These are phyloP conservation scores for Neonectria hederae DNA, from an alignment of 2,329 filamentous ascomycete genomes.

Conservation along the genomic window DNA sequence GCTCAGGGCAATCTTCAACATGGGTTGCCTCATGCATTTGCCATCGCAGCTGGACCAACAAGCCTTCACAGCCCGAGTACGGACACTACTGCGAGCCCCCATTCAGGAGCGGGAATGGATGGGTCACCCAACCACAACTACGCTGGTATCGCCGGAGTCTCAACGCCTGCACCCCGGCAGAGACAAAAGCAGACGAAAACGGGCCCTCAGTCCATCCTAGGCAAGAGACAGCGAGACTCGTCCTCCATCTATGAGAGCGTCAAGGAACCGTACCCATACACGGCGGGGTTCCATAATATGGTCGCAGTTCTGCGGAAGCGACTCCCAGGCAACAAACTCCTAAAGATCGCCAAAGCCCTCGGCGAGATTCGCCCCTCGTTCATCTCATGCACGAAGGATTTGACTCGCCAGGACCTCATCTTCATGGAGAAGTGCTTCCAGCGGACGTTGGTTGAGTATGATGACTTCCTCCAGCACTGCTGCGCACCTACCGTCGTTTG, in stretches of 20 bases:
- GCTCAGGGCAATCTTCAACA: slow-evolving; percentile 68
- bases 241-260: slow-evolving; percentile 89
- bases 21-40: slow-evolving; percentile 71
- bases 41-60: slow-evolving; percentile 69
- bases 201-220: slow-evolving; percentile 60
- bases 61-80: slow-evolving; percentile 72
- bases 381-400: slow-evolving; percentile 88
- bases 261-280: slow-evolving; percentile 91
- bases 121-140: slow-evolving; percentile 56
- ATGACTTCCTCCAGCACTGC: slow-evolving; percentile 88
- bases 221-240: slow-evolving; percentile 74
- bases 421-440: slow-evolving; percentile 99
- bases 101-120: slow-evolving; percentile 64
- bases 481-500: slow-evolving; percentile 93
- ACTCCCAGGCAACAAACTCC: slow-evolving; percentile 78
- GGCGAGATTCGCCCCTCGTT: slow-evolving; percentile 92
- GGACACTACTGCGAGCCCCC: slow-evolving; percentile 69
- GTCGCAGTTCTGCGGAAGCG: slow-evolving; percentile 82
- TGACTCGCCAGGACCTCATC: slow-evolving; percentile 87
- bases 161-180: slow-evolving; percentile 45
- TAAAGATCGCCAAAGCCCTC: slow-evolving; percentile 87
- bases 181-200: slow-evolving; percentile 57
- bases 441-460: slow-evolving; percentile 89
- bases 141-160: slow-evolving; percentile 38
- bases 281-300: slow-evolving; percentile 87